These are phyloP conservation scores for Calonectria montana DNA, from an alignment of 2,329 filamentous ascomycete genomes.

Conservation along the genomic window DNA sequence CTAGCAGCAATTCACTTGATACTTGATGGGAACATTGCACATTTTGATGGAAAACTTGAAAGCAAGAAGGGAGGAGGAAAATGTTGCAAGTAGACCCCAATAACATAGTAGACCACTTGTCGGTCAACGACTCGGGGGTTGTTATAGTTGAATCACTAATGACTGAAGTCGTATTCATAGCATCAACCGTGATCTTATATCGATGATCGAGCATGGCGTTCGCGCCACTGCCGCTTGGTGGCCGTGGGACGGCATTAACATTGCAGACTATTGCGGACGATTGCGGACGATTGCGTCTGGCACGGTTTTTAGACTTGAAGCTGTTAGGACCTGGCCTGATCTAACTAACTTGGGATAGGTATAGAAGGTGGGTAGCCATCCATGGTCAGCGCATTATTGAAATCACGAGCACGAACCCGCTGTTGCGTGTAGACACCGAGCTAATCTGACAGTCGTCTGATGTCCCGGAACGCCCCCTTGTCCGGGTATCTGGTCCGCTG, in stretches of 20 bases:
- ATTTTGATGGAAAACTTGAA: neutral
- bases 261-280: neutral
- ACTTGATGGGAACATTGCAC: neutral
- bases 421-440: neutral
- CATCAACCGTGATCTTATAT: neutral
- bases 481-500: constrained; percentile 2
- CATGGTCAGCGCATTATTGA: neutral
- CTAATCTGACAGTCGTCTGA: constrained; percentile 5
- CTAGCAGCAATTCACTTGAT: no score
- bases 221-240: neutral
- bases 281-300: neutral
- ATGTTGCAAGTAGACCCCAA: neutral
- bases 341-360: neutral
- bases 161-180: neutral
- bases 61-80: neutral
- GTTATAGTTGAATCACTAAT: neutral
- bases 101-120: neutral
- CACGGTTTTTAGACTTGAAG: neutral
- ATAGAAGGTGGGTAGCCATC: neutral
- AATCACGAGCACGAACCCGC: neutral
- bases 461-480: constrained; percentile 15
- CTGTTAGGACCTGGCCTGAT: neutral
- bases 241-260: neutral
- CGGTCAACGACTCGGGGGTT: neutral
- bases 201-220: neutral